Conservation (phyloP, 2,329 filamentous ascomycete genomes). For the Fusarium sp. region DNA sequence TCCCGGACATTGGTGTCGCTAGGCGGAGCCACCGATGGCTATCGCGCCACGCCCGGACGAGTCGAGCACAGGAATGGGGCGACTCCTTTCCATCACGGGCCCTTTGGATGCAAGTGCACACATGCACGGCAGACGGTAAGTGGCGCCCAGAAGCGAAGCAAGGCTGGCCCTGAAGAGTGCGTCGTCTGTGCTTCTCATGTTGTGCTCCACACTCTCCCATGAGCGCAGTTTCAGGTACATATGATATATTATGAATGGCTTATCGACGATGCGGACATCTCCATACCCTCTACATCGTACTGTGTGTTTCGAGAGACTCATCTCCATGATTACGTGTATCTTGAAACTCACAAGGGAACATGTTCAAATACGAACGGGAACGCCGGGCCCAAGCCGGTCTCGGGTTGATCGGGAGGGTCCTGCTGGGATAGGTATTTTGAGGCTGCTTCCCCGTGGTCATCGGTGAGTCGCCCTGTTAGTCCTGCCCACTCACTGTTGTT, state of each 20-base stretch:
- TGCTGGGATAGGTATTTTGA: conserved; percentile 1
- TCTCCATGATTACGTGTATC: background rate
- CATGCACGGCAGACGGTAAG: conserved; percentile 23
- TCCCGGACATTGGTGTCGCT: conserved; percentile 10
- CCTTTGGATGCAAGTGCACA: conserved; percentile 14
- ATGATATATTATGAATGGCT: background rate
- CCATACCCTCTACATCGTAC: conserved; percentile 27
- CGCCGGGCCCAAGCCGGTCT: background rate
- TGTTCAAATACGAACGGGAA: conserved; percentile 8
- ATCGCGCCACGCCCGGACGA: conserved; percentile 21
- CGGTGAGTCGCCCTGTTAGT: background rate
- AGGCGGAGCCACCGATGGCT: conserved; percentile 27
- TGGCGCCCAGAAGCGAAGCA: conserved; percentile 34
- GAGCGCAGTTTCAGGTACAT: conserved; percentile 37
- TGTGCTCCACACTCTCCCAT: conserved; percentile 27
- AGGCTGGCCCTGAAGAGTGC: conserved; percentile 26
- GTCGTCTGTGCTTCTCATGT: conserved; percentile 36
- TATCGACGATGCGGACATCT: conserved; percentile 19
- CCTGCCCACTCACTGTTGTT: background rate
- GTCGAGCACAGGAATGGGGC: conserved; percentile 23
- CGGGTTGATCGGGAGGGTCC: background rate
- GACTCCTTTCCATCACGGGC: conserved; percentile 29
- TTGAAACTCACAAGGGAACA: background rate
- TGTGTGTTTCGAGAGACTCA: conserved; percentile 7
- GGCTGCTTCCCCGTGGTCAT: background rate